Base-by-base conservation (phyloP, 2,329 filamentous ascomycete genomes). In the Penicillium sp. region DNA sequence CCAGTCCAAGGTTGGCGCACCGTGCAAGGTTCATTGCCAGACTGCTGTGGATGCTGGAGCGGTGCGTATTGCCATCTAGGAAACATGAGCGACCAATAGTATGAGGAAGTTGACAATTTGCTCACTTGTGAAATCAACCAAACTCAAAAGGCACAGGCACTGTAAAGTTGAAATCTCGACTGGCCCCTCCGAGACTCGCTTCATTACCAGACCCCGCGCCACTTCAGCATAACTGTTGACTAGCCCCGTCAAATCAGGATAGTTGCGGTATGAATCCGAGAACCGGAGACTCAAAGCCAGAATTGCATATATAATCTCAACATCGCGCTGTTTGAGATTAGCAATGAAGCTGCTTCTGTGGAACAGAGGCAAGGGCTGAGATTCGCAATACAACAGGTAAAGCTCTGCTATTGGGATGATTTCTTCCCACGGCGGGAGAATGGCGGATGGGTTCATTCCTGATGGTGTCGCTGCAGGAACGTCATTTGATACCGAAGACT, bases 341-440 rank as follows among this genome's bases (percentile, higher is more conserved):
- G 67, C 58, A 9, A 81, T 53, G 57, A 83, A 80, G 1, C 61
- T 70, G 4, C 71, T 68, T 11, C 72, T 63, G 19, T 75, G 69
- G 50, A 84, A 83, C 0, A 84, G 67, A 16, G 76, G 75, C 22
- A 84, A 68, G 6, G 80, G 80, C 50, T 84, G 81, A 24, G 75
- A 78, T 52, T 83, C 78, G 53, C 79, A 80, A 60, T 79, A 82
- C 5, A 72, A 63, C 3, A 82, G 60, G 61, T 82, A 84, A 2
- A 76, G 63, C 46, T 77, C 70, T 13, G 75, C 77, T 14, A 78
- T 66, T 5, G 67, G 65, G 9, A 72, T 54, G 6, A 80, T 70
- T 24, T 74, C 68, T 29, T 77, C 73, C 70, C 70, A 74, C 3
- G 74, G 60, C 19, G 77, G 77, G 33, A 78, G 60, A 2, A 69